Evolutionary conservation across 345 rosid genomes (phyloP).

Genomic region (Brassica cretica): DNA sequence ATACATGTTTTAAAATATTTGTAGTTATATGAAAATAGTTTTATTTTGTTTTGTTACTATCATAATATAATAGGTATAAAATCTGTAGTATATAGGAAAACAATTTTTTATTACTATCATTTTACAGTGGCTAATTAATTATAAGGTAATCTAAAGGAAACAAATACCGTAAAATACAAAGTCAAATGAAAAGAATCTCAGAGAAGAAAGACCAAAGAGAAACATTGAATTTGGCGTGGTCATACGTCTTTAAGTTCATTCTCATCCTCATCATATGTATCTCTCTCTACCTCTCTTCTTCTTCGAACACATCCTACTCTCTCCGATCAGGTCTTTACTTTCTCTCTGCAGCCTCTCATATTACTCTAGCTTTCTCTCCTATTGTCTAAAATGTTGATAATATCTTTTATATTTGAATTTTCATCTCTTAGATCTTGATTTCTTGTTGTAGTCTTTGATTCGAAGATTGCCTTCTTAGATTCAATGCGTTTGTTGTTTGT

Average conservation of each 20-base stretch:
- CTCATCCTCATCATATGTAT: background rate
- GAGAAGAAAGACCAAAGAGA: background rate
- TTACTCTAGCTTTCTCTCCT: background rate
- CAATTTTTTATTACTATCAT: background rate
- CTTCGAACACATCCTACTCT: background rate
- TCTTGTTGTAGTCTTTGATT: background rate
- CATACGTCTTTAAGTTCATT: background rate
- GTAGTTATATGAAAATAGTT: background rate
- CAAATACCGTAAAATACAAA: background rate
- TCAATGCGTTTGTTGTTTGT: background rate
- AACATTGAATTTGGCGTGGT: background rate
- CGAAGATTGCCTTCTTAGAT: background rate
- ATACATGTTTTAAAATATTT: background rate
- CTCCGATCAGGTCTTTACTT: background rate
- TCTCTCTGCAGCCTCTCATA: background rate
- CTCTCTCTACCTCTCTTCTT: background rate
- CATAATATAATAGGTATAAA: background rate
- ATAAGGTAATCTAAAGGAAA: background rate
- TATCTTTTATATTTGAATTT: background rate
- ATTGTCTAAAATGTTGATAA: background rate
- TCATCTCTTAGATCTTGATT: background rate
- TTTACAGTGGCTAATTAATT: background rate
- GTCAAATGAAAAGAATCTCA: background rate
- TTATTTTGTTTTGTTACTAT: background rate
- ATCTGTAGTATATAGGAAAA: background rate